phyloP scores from a whole-genome alignment of 108 stramenopile species.

The Chaetoceros muelleri region DNA sequence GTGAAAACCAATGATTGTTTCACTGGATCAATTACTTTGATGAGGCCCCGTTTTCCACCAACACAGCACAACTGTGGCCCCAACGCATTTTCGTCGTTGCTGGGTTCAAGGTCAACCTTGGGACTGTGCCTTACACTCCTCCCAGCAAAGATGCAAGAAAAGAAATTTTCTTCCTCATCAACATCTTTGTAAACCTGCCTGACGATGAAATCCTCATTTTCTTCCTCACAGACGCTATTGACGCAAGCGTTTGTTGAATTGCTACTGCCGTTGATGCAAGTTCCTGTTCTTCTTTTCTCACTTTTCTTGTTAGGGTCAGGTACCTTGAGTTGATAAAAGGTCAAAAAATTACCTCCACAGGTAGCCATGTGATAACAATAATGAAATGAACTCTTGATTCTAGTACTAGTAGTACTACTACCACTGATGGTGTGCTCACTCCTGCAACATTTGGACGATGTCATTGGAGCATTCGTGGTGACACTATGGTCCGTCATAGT shows the following conservation, averaged over 20 bases:
- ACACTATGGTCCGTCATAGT: no score
- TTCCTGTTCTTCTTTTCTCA: not conserved
- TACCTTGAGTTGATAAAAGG: conserved; percentile 36
- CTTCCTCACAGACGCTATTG: not conserved
- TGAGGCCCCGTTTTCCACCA: conserved; percentile 37
- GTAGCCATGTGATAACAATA: conserved; percentile 39
- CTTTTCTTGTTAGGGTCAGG: conserved; percentile 1
- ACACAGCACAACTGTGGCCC: conserved; percentile 60
- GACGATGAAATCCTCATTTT: conserved; percentile 2
- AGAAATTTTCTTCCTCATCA: conserved; percentile 45
- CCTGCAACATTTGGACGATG: no score
- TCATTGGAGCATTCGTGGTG: no score
- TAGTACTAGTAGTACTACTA: no score
- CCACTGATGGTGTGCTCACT: no score
- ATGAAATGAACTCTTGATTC: not conserved
- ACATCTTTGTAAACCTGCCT: conserved; percentile 47
- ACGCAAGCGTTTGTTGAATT: not conserved
- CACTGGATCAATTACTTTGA: conserved; percentile 57
- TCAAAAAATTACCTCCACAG: conserved; percentile 38
- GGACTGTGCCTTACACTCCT: conserved; percentile 17
- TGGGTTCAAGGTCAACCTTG: not conserved
- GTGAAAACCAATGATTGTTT: conserved; percentile 23
- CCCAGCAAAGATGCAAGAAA: conserved; percentile 58
- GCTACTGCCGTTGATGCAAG: not conserved
- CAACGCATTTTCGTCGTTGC: conserved; percentile 4